A percentile compares a stretch with the other conserved stretches of the same genome.
phyloP scores from a whole-genome alignment of 108 stramenopile genomes.

The Skeletonema grethae region DNA sequence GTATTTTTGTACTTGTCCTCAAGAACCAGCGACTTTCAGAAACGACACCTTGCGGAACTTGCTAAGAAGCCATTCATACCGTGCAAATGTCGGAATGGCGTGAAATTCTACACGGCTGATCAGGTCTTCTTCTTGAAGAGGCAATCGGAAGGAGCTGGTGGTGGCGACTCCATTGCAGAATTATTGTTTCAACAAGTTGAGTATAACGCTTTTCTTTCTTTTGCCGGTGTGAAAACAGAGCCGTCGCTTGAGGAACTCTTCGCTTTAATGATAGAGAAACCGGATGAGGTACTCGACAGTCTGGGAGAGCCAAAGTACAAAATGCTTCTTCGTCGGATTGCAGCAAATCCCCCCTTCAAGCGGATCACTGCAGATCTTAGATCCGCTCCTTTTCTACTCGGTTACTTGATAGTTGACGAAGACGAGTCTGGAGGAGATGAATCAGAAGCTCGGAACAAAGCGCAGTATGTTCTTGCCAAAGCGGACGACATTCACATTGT shows the following conservation, averaged over 20 bases:
- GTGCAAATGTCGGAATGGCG: constrained; percentile 32
- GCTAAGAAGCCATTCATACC: constrained; percentile 62
- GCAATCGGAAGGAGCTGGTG: constrained; percentile 2
- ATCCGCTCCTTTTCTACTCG: constrained; percentile 71
- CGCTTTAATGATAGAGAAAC: constrained; percentile 48
- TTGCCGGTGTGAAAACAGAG: constrained; percentile 45
- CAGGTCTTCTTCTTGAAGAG: constrained; percentile 62
- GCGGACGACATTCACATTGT: constrained; percentile 78
- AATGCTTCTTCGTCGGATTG: constrained; percentile 64
- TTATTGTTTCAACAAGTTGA: constrained; percentile 35
- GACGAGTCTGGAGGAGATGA: constrained; percentile 6
- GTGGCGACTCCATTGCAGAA: constrained; percentile 12
- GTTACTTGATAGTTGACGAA: constrained; percentile 51
- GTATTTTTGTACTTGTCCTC: constrained; percentile 53
- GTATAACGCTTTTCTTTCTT: constrained; percentile 42
- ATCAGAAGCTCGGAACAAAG: background rate
- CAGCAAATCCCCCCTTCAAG: constrained; percentile 69
- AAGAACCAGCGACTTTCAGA: constrained; percentile 57
- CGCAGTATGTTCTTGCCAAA: constrained; percentile 53
- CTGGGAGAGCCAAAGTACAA: constrained; percentile 63
- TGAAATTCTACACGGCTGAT: constrained; percentile 58
- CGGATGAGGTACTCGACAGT: constrained; percentile 55
- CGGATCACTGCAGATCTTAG: constrained; percentile 61
- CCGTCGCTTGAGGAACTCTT: constrained; percentile 39
- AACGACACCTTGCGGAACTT: constrained; percentile 26